Evolutionary conservation across 371 early-diverging fungal species (phyloP).

Genomic region (Mortierella sp.): DNA sequence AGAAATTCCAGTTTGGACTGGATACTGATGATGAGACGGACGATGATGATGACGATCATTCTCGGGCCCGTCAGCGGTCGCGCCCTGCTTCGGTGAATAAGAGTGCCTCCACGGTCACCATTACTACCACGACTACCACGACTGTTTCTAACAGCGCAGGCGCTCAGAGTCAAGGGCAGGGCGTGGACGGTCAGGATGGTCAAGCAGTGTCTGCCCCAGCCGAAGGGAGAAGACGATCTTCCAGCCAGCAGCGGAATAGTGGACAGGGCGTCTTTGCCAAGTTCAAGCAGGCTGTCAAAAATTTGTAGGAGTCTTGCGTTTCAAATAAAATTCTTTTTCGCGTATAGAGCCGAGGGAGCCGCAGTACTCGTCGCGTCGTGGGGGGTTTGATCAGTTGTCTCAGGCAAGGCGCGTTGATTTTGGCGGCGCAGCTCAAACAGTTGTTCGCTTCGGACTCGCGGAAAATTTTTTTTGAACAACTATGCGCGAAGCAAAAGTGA

Average conservation of each 20-base stretch:
- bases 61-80: not conserved
- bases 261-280: constrained; percentile 30
- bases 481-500: too few species aligned
- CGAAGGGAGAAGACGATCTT: not conserved
- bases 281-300: constrained; percentile 42
- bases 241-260: constrained; percentile 16
- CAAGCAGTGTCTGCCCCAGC: too few species aligned
- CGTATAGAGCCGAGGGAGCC: too few species aligned
- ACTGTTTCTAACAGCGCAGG: not conserved
- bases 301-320: not conserved
- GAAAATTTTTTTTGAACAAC: too few species aligned
- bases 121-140: not conserved
- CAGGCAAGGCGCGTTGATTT: too few species aligned
- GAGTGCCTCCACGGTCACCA: not conserved
- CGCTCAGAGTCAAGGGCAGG: not conserved
- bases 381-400: too few species aligned
- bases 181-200: not conserved
- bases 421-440: not conserved
- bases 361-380: not conserved
- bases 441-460: too few species aligned
- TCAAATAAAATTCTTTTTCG: not conserved
- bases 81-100: not conserved
- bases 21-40: constrained; percentile 34
- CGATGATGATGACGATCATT: not conserved
- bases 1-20: constrained; percentile 42